Conservation (phyloP, 139 green algal species). For the Auxenochlorella protothecoides region DNA sequence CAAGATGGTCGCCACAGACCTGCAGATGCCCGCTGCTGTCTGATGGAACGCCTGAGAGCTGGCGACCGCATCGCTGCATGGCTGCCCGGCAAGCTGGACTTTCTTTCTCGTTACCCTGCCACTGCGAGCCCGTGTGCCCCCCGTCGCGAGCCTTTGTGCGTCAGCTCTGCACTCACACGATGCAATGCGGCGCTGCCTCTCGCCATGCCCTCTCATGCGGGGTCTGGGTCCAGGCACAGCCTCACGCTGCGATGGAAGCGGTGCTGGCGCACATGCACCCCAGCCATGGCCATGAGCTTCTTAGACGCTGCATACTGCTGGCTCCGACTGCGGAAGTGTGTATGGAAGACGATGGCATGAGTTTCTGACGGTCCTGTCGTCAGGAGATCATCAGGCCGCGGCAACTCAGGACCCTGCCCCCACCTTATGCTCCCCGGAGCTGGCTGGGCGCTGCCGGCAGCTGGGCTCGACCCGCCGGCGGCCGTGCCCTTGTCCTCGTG, state of each 20-base stretch:
- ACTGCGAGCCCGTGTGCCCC: too few relatives aligned
- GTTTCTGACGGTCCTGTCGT: background rate
- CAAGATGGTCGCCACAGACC: constrained; percentile 55
- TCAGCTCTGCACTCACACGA: background rate
- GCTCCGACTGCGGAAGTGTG: constrained; percentile 22
- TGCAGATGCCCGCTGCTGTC: too few relatives aligned
- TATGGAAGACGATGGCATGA: background rate
- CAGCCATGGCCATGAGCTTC: constrained; percentile 53
- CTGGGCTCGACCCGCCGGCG: background rate
- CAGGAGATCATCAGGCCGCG: background rate
- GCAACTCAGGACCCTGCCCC: background rate
- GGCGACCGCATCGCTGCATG: too few relatives aligned
- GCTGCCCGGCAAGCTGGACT: too few relatives aligned
- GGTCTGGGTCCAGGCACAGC: constrained; percentile 9
- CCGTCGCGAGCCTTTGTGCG: too few relatives aligned
- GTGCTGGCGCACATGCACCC: constrained; percentile 63
- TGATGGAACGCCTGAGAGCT: too few relatives aligned
- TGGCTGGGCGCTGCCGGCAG: background rate
- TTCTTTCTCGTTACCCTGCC: too few relatives aligned
- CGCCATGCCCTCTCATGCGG: too few relatives aligned
- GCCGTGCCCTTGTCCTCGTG: constrained; percentile 53
- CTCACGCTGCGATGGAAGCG: constrained; percentile 19
- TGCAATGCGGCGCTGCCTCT: too few relatives aligned
- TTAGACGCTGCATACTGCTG: constrained; percentile 54
- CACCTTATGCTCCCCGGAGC: background rate